Base-by-base conservation (phyloP, 148 eudicot genomes). In the Pharnaceum exiguum region DNA sequence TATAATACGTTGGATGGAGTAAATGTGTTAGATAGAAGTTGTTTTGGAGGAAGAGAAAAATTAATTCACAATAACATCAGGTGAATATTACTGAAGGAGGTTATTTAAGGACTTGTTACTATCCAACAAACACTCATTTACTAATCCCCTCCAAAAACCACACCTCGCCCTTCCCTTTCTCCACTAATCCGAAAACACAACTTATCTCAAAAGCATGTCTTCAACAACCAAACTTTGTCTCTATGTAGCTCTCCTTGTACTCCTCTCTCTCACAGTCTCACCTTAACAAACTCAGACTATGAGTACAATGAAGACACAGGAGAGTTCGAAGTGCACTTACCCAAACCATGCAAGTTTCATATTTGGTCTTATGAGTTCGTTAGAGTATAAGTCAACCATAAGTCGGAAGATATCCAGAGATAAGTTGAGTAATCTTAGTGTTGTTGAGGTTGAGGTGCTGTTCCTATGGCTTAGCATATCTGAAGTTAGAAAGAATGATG, bases 401-500 rank as follows among this genome's bases (percentile, higher is more conserved):
- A 65, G 56, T 1, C 84, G 88, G 0, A 37, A 32, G 13, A 69
- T 82, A 2, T 50, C 68, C 0, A 27, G 60, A 5, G 74, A 52
- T 24, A 48, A 46, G 27, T 60, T 81, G 2, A 32, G 42, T 12
- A 71, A 65, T 3, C 70, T 84, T 0, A 68, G 54, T 4, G 87
- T 86, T 0, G 67, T 78, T 2, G 67, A 78, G 15, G 86, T 81
- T 1, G 81, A 74, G 57, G 57, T 84, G 11, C 5, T 81, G 11
- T 15, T 78, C 5, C 3, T 84, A 1, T 84, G 90, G 90, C 31
- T 84, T 0, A 64, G 53, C 27, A 78, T 84, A 2, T 76, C 64
- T 3, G 90, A 84, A 51, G 82, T 84, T 0, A 39, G 17, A 13
- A 47, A 76, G 2, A 16, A 38, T 5, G 75, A 63, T 5, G 81